Base-by-base conservation (phyloP, 495 filamentous ascomycete species). In the Penicillium robsamsonii region DNA sequence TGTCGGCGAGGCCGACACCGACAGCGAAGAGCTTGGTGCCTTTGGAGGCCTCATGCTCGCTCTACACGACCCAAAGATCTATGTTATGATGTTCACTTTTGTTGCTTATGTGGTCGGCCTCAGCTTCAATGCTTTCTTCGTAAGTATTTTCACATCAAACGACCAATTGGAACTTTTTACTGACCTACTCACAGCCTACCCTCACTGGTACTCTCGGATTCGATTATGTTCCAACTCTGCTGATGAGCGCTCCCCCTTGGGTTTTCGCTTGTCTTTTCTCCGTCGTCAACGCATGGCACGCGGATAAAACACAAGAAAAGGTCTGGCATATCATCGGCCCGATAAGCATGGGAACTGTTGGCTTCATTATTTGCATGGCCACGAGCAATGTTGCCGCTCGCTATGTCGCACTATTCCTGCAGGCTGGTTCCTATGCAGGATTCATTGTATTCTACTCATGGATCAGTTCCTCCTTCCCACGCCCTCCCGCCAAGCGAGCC, bases 321-420 rank as follows among this genome's bases (percentile, higher is more conserved):
- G 69, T 72, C 72, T 86, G 82, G 72, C 91, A 93, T 71, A 84
- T 94, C 57, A 76, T 77, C 0, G 49, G 84, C 13, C 88, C 91
- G 0, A 77, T 93, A 37, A 73, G 74, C 55, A 80, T 95, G 47
- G 85, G 87, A 8, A 67, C 92, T 12, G 67, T 77, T 22, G 89
- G 86, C 2, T 93, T 89, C 71, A 87, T 95, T 63, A 83, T 94
- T 56, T 84, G 84, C 33, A 88, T 87, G 17, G 72, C 83, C 0
- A 92, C 88, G 0, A 83, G 79, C 0, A 67, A 78, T 13, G 74
- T 79, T 0, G 90, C 75, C 0, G 83, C 90, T 8, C 75, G 89
- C 44, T 94, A 92, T 64, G 69, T 92, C 41, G 81, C 86, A 30
- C 90, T 92, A 79, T 87, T 92, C 82, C 76, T 94, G 42, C 91